These are phyloP conservation scores for Gymnopus androsaceus DNA, from an alignment of 1,284 basidiomycete genomes.

Conservation along the genomic window DNA sequence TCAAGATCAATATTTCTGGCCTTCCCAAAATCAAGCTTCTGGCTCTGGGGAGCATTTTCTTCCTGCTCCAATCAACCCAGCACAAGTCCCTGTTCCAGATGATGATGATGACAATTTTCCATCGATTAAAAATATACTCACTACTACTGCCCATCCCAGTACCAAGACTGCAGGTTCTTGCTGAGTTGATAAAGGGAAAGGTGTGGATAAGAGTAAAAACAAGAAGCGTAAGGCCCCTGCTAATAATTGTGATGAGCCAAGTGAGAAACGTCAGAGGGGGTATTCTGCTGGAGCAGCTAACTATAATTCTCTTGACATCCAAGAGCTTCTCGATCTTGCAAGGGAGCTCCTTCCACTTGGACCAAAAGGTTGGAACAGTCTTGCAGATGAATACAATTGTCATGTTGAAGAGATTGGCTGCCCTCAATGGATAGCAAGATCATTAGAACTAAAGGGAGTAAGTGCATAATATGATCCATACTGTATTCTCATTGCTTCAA, in stretches of 20 bases:
- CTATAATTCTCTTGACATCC: constrained; percentile 20
- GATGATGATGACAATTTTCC: no score
- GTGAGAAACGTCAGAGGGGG: constrained; percentile 1
- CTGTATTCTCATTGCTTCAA: not conserved
- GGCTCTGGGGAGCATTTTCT: no score
- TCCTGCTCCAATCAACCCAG: no score
- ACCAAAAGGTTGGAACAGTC: constrained; percentile 23
- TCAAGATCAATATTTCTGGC: no score
- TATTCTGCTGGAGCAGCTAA: constrained; percentile 18
- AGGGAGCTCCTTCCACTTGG: constrained; percentile 22
- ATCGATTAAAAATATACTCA: no score
- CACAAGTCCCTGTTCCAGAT: no score
- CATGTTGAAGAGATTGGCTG: constrained; percentile 24
- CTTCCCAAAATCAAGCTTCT: no score
- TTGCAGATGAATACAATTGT: constrained; percentile 22
- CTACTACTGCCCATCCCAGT: no score
- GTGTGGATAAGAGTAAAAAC: not conserved
- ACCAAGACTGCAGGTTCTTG: no score
- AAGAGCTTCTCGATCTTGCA: constrained; percentile 20
- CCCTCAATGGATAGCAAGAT: constrained; percentile 23
- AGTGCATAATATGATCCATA: constrained; percentile 8
- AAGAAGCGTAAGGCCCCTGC: not conserved
- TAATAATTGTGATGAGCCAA: no score
- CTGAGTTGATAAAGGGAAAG: not conserved
- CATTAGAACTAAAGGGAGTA: constrained; percentile 33